Evolutionary conservation across 2,329 filamentous ascomycete genomes (phyloP).

Genomic region (Fusarium tupiense): DNA sequence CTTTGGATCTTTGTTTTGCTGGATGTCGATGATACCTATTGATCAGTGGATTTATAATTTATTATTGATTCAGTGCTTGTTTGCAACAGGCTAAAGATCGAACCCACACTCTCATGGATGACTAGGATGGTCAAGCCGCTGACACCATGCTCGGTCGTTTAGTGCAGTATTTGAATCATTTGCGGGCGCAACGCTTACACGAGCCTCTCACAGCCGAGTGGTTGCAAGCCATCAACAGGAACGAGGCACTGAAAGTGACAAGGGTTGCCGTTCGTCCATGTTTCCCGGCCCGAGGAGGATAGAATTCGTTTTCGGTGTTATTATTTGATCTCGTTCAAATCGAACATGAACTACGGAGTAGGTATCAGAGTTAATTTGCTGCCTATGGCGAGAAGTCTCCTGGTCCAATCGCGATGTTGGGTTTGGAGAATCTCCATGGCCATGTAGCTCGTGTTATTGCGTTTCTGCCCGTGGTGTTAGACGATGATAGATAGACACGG

Average conservation of each 20-base stretch:
- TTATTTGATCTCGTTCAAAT: constrained; percentile 7
- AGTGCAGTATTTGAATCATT: constrained; percentile 40
- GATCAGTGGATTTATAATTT: constrained; percentile 10
- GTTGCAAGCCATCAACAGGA: constrained; percentile 31
- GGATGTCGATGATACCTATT: neutral
- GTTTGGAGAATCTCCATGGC: too few species aligned
- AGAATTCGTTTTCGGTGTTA: constrained; percentile 17
- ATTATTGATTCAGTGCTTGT: neutral
- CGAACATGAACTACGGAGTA: neutral
- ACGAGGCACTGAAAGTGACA: constrained; percentile 22
- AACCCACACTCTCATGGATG: constrained; percentile 25
- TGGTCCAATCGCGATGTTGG: neutral
- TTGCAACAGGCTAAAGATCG: constrained; percentile 28
- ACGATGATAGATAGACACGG: neutral
- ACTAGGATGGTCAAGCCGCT: constrained; percentile 34
- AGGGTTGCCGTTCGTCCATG: constrained; percentile 21
- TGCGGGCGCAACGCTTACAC: constrained; percentile 42
- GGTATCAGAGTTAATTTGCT: neutral
- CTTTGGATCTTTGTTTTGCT: constrained; percentile 35
- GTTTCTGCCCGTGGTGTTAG: neutral
- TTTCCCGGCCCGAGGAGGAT: constrained; percentile 21
- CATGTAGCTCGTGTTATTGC: neutral
- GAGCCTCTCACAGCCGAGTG: constrained; percentile 33
- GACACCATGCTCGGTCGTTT: constrained; percentile 40
- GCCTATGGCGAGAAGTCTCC: neutral